phyloP scores from a whole-genome alignment of 805 yeast species.

The Deakozyma indianensis region DNA sequence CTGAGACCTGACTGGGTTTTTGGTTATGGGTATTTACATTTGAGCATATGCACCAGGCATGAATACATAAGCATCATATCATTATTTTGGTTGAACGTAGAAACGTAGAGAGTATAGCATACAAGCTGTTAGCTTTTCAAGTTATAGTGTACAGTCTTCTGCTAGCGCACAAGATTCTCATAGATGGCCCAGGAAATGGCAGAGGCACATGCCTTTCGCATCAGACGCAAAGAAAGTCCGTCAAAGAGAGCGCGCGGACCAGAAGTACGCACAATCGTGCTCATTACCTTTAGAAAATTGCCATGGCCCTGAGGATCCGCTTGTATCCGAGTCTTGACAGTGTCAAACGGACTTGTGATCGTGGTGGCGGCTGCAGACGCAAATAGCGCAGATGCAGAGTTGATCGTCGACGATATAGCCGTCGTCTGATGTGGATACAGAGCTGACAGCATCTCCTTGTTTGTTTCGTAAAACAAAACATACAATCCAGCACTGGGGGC shows the following conservation, averaged over 20 bases:
- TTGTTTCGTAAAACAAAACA: constrained; percentile 68
- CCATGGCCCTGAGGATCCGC: constrained; percentile 37
- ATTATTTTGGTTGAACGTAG: too few species aligned
- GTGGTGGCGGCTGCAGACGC: constrained; percentile 76
- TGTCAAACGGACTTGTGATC: constrained; percentile 88
- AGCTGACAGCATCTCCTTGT: constrained; percentile 42
- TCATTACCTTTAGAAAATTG: constrained; percentile 28
- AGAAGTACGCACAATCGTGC: constrained; percentile 28
- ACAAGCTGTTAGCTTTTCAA: too few species aligned
- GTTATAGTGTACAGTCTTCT: too few species aligned
- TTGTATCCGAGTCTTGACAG: constrained; percentile 86
- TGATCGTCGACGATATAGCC: constrained; percentile 40
- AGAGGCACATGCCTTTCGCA: constrained; percentile 79
- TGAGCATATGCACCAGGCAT: neutral
- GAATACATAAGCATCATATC: neutral
- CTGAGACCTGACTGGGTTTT: neutral
- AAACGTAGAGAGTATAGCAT: too few species aligned
- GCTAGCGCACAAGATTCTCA: constrained; percentile 84
- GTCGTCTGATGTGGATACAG: constrained; percentile 18
- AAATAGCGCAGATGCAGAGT: constrained; percentile 58
- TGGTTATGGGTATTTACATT: neutral
- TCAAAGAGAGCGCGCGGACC: constrained; percentile 50
- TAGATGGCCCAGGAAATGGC: constrained; percentile 97
- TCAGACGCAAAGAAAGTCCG: constrained; percentile 68
- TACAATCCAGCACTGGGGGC: constrained; percentile 95